Evolutionary conservation across 2,329 filamentous ascomycete species (phyloP).

Genomic region (Diatrype stigma): DNA sequence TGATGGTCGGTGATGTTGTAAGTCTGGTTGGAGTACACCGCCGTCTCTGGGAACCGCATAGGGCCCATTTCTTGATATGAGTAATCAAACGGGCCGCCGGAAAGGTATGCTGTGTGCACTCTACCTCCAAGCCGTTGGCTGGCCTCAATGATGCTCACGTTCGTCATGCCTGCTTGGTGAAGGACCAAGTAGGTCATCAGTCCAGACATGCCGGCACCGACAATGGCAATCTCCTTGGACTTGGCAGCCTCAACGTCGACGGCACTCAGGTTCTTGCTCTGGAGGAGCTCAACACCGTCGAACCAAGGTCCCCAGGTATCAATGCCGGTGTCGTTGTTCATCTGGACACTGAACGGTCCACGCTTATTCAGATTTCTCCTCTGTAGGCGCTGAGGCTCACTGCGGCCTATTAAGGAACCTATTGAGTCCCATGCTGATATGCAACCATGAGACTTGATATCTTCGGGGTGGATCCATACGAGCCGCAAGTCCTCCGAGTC

Average conservation of each 20-base stretch:
- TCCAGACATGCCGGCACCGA: conserved; percentile 63
- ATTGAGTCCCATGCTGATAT: conserved; percentile 35
- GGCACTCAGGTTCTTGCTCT: conserved; percentile 47
- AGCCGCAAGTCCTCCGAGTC: conserved; percentile 22
- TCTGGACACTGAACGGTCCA: conserved; percentile 31
- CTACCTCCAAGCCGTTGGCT: conserved; percentile 58
- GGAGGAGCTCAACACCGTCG: conserved; percentile 56
- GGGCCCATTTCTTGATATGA: conserved; percentile 66
- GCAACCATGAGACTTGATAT: conserved; percentile 30
- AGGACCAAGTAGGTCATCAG: conserved; percentile 54
- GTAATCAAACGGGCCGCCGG: conserved; percentile 55
- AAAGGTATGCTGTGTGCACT: conserved; percentile 60
- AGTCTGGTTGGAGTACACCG: conserved; percentile 50
- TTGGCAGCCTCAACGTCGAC: conserved; percentile 52
- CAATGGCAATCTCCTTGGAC: conserved; percentile 55
- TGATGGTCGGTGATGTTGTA: conserved; percentile 58
- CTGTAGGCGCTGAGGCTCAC: conserved; percentile 26
- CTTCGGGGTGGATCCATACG: conserved; percentile 31
- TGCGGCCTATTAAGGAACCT: conserved; percentile 31
- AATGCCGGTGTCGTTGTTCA: conserved; percentile 48
- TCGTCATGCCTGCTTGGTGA: conserved; percentile 50
- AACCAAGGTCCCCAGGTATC: conserved; percentile 57
- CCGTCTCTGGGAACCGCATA: conserved; percentile 58
- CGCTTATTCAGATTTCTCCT: conserved; percentile 23
- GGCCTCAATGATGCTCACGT: conserved; percentile 60